phyloP scores from a whole-genome alignment of 2,329 filamentous ascomycete species.

The Scorias spongiosa region DNA sequence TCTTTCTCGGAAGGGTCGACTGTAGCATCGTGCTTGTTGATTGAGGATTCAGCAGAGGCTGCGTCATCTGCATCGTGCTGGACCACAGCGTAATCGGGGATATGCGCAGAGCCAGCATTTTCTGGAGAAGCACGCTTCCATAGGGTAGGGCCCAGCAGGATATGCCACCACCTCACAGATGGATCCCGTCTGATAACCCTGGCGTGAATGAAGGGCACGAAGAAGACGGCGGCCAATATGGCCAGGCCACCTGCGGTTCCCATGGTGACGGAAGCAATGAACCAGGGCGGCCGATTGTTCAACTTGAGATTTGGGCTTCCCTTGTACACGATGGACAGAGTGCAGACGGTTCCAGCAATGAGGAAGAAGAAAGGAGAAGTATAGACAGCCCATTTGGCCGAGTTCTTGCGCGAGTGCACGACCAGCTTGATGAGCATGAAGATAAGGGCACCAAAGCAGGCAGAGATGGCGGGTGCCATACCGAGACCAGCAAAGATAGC shows the following conservation, averaged over 20 bases:
- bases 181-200: slow-evolving; percentile 19
- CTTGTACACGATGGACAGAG: slow-evolving; percentile 44
- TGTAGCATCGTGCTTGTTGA: not conserved
- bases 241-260: slow-evolving; percentile 21
- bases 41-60: not conserved
- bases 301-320: slow-evolving; percentile 30
- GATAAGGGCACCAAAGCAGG: slow-evolving; percentile 32
- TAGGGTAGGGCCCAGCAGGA: slow-evolving; percentile 22
- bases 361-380: slow-evolving; percentile 36
- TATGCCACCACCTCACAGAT: slow-evolving; percentile 18
- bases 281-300: slow-evolving; percentile 24
- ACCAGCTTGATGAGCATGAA: slow-evolving; percentile 35
- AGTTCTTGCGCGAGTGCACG: slow-evolving; percentile 34
- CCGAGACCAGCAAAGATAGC: slow-evolving; percentile 29
- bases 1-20: not conserved
- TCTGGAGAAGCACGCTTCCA: slow-evolving; percentile 39
- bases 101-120: slow-evolving; percentile 38
- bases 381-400: slow-evolving; percentile 34
- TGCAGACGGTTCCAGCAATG: slow-evolving; percentile 32
- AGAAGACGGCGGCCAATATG: slow-evolving; percentile 27
- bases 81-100: slow-evolving; percentile 65
- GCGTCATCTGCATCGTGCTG: slow-evolving; percentile 42
- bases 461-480: slow-evolving; percentile 35
- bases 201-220: slow-evolving; percentile 21
- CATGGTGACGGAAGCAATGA: slow-evolving; percentile 38